Evolutionary conservation across 2,329 filamentous ascomycete genomes (phyloP).

Genomic region (Colletotrichum sp.): DNA sequence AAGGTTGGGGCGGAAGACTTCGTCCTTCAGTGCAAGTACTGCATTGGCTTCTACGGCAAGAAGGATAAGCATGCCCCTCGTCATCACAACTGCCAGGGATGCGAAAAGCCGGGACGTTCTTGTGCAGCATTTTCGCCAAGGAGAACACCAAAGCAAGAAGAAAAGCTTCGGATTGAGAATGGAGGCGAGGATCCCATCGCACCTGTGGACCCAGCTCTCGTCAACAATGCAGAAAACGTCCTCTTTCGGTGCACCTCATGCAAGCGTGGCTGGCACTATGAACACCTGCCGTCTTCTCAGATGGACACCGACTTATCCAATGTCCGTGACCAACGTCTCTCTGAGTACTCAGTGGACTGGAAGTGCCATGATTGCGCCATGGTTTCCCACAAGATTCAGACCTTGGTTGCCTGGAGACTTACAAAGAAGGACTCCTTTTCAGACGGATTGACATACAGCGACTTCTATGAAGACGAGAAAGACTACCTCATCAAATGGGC

Average conservation of each 20-base stretch:
- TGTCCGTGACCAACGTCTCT: constrained; percentile 65
- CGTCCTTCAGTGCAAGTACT: constrained; percentile 88
- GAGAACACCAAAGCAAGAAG: constrained; percentile 80
- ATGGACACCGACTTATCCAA: constrained; percentile 30
- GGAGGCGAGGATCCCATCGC: constrained; percentile 78
- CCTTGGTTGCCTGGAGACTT: constrained; percentile 90
- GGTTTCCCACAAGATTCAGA: constrained; percentile 70
- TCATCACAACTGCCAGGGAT: constrained; percentile 74
- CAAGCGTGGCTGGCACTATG: constrained; percentile 80
- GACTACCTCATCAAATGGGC: constrained; percentile 95
- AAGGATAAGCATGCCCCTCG: constrained; percentile 75
- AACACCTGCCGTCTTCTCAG: constrained; percentile 65
- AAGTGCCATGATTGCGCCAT: constrained; percentile 79
- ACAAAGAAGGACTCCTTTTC: constrained; percentile 59
- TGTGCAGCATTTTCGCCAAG: constrained; percentile 77
- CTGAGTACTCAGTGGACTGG: constrained; percentile 79
- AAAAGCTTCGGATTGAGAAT: constrained; percentile 81
- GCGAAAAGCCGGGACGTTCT: constrained; percentile 68
- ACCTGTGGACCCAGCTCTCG: constrained; percentile 60
- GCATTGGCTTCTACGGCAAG: constrained; percentile 70
- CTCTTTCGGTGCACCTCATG: constrained; percentile 85
- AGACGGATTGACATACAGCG: constrained; percentile 54
- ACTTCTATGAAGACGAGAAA: constrained; percentile 72
- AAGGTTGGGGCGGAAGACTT: constrained; percentile 81
- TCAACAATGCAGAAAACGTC: constrained; percentile 79